These are phyloP conservation scores for Podospora comata DNA, from an alignment of 495 filamentous ascomycete species.

Conservation along the genomic window DNA sequence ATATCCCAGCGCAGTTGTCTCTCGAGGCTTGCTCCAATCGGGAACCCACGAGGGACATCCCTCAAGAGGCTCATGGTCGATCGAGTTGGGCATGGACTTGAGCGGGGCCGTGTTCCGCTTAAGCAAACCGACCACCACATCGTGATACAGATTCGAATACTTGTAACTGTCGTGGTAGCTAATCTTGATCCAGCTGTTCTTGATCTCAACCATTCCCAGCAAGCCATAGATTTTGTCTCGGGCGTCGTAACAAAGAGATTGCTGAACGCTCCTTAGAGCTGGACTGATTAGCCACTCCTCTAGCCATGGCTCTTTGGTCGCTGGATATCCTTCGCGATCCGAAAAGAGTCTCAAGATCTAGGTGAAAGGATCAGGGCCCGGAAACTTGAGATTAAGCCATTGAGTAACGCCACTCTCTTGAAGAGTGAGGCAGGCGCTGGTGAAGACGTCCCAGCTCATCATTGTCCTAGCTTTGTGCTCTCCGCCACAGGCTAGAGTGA, in stretches of 20 bases:
- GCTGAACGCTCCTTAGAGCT: background rate
- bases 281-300: background rate
- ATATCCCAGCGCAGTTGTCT: background rate
- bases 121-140: background rate
- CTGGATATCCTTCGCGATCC: background rate
- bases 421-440: background rate
- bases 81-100: background rate
- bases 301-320: background rate
- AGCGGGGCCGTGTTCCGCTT: background rate
- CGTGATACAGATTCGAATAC: background rate
- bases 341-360: background rate
- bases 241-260: background rate
- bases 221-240: background rate
- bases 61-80: background rate
- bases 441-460: background rate
- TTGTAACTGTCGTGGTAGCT: constrained; percentile 1
- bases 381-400: background rate
- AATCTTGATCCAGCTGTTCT: background rate
- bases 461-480: background rate
- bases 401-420: background rate
- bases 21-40: background rate
- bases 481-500: background rate
- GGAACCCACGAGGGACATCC: background rate
- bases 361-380: background rate
- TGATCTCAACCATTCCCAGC: background rate